Percentiles rank a stretch among this genome's conserved stretches.
phyloP scores from a whole-genome alignment of 2,329 filamentous ascomycete species.

The Scopulariopsis brevicaulis region DNA sequence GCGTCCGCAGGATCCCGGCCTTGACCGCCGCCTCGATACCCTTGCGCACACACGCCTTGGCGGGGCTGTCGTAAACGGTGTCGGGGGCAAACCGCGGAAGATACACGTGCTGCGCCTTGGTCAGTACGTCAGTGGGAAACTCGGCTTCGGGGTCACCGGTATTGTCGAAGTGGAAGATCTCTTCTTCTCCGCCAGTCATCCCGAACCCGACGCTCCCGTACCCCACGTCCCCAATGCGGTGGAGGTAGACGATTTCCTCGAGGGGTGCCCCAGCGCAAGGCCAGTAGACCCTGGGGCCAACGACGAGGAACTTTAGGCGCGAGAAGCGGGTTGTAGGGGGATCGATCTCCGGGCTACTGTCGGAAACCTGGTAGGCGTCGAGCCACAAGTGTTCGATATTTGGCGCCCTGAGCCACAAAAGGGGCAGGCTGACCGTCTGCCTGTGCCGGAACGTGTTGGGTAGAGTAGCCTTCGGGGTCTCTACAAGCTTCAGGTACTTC shows the following conservation, averaged over 20 bases:
- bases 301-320: conserved; percentile 17
- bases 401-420: conserved; percentile 11
- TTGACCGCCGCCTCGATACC: conserved; percentile 13
- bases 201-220: neutral
- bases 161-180: neutral
- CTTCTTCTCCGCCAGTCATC: neutral
- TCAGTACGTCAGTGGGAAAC: neutral
- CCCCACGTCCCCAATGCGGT: conserved; percentile 8
- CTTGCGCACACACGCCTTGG: neutral
- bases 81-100: conserved; percentile 2
- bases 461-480: neutral
- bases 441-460: neutral
- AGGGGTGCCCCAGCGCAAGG: conserved; percentile 9
- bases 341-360: neutral
- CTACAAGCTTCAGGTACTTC: conserved; percentile 2
- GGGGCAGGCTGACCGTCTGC: neutral
- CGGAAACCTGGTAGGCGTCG: conserved; percentile 13
- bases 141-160: neutral
- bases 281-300: conserved; percentile 9
- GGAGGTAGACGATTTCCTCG: conserved; percentile 5
- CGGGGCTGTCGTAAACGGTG: neutral
- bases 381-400: conserved; percentile 19
- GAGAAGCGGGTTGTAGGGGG: conserved; percentile 12
- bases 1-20: conserved; percentile 16
- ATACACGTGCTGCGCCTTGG: neutral